phyloP scores from a whole-genome alignment of 345 rosid genomes.

The Aquilaria yunnanensis region DNA sequence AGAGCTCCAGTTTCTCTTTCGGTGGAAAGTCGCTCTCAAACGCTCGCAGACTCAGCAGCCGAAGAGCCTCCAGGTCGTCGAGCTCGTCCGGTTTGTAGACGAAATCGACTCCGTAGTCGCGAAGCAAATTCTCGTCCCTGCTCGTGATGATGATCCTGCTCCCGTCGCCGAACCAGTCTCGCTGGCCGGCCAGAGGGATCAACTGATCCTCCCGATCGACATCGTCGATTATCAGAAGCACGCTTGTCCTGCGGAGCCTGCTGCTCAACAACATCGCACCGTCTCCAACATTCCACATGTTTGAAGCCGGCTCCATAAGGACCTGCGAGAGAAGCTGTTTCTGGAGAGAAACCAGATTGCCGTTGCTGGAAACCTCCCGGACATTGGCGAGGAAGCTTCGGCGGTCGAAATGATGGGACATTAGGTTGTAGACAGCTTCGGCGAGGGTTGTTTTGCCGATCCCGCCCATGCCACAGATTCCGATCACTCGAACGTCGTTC shows the following conservation, averaged over 20 bases:
- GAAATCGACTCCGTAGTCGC: background rate
- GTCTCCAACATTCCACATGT: background rate
- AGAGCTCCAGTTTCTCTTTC: background rate
- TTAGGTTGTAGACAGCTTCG: slow-evolving; percentile 9
- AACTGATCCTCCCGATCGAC: slow-evolving; percentile 19
- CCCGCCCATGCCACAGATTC: slow-evolving; percentile 12
- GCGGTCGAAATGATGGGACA: background rate
- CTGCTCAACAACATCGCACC: slow-evolving; percentile 13
- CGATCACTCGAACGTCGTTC: slow-evolving; percentile 5
- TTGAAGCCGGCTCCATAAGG: too few relatives aligned
- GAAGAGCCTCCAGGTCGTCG: background rate
- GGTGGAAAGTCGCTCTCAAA: background rate
- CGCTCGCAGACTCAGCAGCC: slow-evolving; percentile 1
- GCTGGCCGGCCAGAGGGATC: slow-evolving; percentile 6
- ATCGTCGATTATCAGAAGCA: slow-evolving; percentile 22
- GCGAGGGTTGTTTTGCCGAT: slow-evolving; percentile 12
- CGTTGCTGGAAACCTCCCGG: slow-evolving; percentile 7
- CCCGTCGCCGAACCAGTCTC: background rate
- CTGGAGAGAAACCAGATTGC: slow-evolving; percentile 4
- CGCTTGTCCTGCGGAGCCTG: slow-evolving; percentile 13
- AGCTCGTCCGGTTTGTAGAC: background rate
- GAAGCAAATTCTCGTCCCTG: background rate
- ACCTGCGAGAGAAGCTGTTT: background rate
- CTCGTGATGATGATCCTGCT: slow-evolving; percentile 3
- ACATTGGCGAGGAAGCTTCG: slow-evolving; percentile 10